Evolutionary conservation across 78 protist genomes (phyloP).

Genomic region (Dictyostelium purpureum): DNA sequence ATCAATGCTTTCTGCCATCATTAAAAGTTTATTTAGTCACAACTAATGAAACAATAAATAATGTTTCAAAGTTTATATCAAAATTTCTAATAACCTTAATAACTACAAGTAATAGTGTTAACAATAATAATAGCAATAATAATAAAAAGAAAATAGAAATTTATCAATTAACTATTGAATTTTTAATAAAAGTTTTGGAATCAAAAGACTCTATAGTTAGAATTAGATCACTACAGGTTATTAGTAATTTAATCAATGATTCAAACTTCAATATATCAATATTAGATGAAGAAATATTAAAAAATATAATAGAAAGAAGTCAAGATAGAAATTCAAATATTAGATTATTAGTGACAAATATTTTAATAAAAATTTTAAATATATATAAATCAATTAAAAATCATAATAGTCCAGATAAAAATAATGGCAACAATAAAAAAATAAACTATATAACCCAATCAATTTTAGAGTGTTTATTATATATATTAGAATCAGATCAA

Average conservation of each 20-base stretch:
- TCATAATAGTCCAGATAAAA: background rate
- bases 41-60: background rate
- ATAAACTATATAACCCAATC: background rate
- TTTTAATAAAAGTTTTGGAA: background rate
- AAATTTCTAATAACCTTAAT: background rate
- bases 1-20: constrained; percentile 16
- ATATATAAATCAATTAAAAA: background rate
- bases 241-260: background rate
- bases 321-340: constrained; percentile 38
- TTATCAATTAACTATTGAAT: background rate
- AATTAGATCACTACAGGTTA: constrained; percentile 43
- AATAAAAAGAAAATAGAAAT: constrained; percentile 1
- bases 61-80: constrained; percentile 24
- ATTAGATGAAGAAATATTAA: background rate
- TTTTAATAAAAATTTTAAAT: background rate
- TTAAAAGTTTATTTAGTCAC: constrained; percentile 31
- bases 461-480: constrained; percentile 1
- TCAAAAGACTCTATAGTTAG: constrained; percentile 63
- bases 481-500: constrained; percentile 7
- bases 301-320: constrained; percentile 15
- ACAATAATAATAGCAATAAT: background rate
- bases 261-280: background rate
- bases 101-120: background rate
- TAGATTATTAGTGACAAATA: constrained; percentile 2
- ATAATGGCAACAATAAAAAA: background rate